Conservation (phyloP, 2,329 filamentous ascomycete species). For the Salinomyces thailandicus region DNA sequence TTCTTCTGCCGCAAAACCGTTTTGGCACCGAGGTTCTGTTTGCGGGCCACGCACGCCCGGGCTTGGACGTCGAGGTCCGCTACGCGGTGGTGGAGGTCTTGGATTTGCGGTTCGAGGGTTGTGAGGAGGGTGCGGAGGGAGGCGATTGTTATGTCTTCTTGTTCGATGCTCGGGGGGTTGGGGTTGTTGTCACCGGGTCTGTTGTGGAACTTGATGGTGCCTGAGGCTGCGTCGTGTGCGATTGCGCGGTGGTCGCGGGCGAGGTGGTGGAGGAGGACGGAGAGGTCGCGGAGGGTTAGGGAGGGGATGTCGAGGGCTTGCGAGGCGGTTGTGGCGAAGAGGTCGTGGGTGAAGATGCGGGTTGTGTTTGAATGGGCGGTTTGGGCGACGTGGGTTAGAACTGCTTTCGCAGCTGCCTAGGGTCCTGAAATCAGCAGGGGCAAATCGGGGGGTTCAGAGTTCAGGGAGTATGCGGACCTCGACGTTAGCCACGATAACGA, state of each 20-base stretch:
- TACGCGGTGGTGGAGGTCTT: conserved; percentile 50
- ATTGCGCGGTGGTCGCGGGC: conserved; percentile 41
- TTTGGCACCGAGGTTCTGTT: conserved; percentile 65
- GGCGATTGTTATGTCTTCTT: conserved; percentile 73
- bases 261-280: conserved; percentile 36
- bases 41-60: conserved; percentile 57
- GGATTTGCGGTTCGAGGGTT: conserved; percentile 55
- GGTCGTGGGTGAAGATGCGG: conserved; percentile 23
- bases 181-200: conserved; percentile 33
- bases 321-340: conserved; percentile 21
- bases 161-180: conserved; percentile 46
- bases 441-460: background rate
- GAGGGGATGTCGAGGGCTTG: conserved; percentile 15
- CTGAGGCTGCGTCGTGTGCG: conserved; percentile 17
- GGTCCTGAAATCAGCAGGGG: too few species aligned
- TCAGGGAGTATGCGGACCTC: too few species aligned
- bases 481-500: conserved; percentile 56
- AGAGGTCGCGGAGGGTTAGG: conserved; percentile 34
- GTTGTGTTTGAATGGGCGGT: conserved; percentile 25
- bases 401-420: conserved; percentile 32
- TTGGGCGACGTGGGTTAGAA: conserved; percentile 25
- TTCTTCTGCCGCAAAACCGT: conserved; percentile 76
- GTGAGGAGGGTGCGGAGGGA: conserved; percentile 64
- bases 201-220: conserved; percentile 64
- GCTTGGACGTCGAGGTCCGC: conserved; percentile 45